Evolutionary conservation across 1,284 basidiomycete genomes (phyloP).

Genomic region (Apiotrichum porosum): DNA sequence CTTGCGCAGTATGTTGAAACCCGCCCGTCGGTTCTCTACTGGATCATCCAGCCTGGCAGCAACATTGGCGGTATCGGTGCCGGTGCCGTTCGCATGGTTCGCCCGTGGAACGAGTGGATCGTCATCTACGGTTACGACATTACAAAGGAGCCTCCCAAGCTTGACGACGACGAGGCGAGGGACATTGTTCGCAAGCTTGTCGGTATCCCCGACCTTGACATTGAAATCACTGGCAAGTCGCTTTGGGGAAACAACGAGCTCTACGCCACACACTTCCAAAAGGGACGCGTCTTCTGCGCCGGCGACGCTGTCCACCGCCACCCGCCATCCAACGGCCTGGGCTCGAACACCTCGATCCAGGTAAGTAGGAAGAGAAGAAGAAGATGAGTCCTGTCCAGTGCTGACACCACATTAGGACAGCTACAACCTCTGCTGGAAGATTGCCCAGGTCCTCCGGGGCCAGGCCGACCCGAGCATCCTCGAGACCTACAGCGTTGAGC

Average conservation of each 20-base stretch:
- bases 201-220: conserved; percentile 15
- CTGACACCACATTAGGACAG: too few species aligned
- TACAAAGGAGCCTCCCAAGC: conserved; percentile 5
- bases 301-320: conserved; percentile 18
- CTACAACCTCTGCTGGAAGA: conserved; percentile 19
- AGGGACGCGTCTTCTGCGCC: conserved; percentile 14
- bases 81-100: conserved; percentile 15
- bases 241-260: conserved; percentile 18
- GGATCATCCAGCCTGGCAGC: conserved; percentile 17
- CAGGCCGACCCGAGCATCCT: conserved; percentile 9
- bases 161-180: conserved; percentile 8
- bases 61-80: conserved; percentile 17
- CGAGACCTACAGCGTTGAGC: conserved; percentile 10
- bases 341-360: conserved; percentile 18
- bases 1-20: conserved; percentile 4
- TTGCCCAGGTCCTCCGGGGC: conserved; percentile 8
- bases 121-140: conserved; percentile 16
- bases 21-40: conserved; percentile 15
- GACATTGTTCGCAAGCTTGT: conserved; percentile 12
- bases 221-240: conserved; percentile 16
- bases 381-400: too few species aligned
- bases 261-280: conserved; percentile 12
- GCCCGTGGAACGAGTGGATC: conserved; percentile 19
- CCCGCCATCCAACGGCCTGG: conserved; percentile 16
- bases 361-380: too few species aligned